Evolutionary conservation across 371 early-diverging fungal species (phyloP).

Genomic region (Rhizomucor pusillus): DNA sequence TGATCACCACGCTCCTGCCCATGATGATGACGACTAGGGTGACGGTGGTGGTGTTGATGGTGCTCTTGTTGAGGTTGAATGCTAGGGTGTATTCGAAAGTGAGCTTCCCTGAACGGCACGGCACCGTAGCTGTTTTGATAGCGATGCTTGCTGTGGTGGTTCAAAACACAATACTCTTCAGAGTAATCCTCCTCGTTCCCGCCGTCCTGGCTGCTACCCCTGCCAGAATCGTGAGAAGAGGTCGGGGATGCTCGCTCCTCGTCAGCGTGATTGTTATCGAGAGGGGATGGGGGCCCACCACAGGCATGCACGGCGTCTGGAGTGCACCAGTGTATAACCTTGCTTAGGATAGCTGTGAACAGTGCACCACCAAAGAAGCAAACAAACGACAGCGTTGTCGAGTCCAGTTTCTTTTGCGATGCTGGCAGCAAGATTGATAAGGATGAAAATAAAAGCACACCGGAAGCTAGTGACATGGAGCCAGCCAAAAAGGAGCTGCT

Average conservation of each 20-base stretch:
- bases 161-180: too few relatives aligned
- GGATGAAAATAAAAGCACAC: slow-evolving; percentile 40
- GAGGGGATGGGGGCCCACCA: slow-evolving; percentile 19
- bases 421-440: slow-evolving; percentile 31
- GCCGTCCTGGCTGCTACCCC: background rate
- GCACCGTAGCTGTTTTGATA: slow-evolving; percentile 24
- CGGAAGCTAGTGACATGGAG: slow-evolving; percentile 39
- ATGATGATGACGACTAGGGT: slow-evolving; percentile 20
- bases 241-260: slow-evolving; percentile 5
- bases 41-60: slow-evolving; percentile 18
- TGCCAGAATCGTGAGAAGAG: background rate
- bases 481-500: slow-evolving; percentile 28
- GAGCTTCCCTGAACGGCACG: slow-evolving; percentile 26
- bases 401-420: slow-evolving; percentile 21
- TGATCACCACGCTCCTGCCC: slow-evolving; percentile 13
- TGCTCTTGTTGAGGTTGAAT: slow-evolving; percentile 9
- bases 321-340: slow-evolving; percentile 27
- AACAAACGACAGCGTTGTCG: slow-evolving; percentile 17
- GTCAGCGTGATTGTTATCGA: background rate
- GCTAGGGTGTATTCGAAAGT: slow-evolving; percentile 33
- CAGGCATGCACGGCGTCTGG: slow-evolving; percentile 43
- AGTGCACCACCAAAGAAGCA: slow-evolving; percentile 33
- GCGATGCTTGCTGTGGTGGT: background rate
- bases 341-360: slow-evolving; percentile 29
- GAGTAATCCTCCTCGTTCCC: background rate